Conservation (phyloP, 1,139 yeast species). For the Dujonia santamariae region DNA sequence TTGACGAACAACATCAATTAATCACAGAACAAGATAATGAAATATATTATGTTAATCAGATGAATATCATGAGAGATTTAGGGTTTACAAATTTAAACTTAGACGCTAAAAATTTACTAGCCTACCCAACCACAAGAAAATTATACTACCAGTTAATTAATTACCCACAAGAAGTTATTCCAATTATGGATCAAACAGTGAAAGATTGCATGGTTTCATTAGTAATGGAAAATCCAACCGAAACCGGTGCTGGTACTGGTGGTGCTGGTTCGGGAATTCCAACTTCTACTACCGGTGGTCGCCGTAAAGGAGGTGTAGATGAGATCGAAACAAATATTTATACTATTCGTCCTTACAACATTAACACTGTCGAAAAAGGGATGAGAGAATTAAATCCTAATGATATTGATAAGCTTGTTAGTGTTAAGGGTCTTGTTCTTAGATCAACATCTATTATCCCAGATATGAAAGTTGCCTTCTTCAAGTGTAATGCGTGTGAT, state of each 20-base stretch:
- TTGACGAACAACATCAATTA: constrained; percentile 30
- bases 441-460: constrained; percentile 92
- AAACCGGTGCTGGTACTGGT: constrained; percentile 13
- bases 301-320: too few relatives aligned
- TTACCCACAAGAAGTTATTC: constrained; percentile 95
- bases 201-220: constrained; percentile 86
- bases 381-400: constrained; percentile 95
- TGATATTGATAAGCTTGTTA: constrained; percentile 90
- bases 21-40: constrained; percentile 60
- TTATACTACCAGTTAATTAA: constrained; percentile 81
- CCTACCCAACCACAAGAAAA: constrained; percentile 74
- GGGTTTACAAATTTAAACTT: constrained; percentile 82
- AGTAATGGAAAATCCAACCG: constrained; percentile 52
- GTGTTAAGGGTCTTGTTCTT: constrained; percentile 86
- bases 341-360: constrained; percentile 84
- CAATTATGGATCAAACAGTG: constrained; percentile 95
- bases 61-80: constrained; percentile 70
- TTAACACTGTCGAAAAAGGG: constrained; percentile 63
- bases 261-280: background rate
- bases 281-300: too few relatives aligned
- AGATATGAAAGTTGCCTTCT: constrained; percentile 96
- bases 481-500: constrained; percentile 92
- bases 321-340: constrained; percentile 79
- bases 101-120: constrained; percentile 76
- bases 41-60: constrained; percentile 66